These are phyloP conservation scores for Eucalyptus sp. DNA, from an alignment of 345 rosid species.

Conservation along the genomic window DNA sequence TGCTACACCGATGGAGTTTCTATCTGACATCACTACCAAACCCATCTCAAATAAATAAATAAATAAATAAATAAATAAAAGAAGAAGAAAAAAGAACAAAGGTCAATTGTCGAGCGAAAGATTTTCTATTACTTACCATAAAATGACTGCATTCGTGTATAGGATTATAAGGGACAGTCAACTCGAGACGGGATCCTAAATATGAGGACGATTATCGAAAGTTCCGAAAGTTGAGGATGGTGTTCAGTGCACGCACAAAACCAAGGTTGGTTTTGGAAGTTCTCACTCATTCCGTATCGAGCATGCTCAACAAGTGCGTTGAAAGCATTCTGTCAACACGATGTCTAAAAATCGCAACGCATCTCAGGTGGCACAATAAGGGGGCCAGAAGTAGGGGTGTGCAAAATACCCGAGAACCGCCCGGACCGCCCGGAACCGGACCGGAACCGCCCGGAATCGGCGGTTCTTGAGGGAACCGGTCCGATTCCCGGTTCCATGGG, in stretches of 20 bases:
- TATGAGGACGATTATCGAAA: no score
- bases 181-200: not conserved
- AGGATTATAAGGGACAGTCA: not conserved
- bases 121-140: not conserved
- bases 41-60: not conserved
- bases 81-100: no score
- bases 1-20: not conserved
- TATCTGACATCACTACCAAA: not conserved
- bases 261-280: not conserved
- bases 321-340: not conserved
- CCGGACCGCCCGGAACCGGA: no score
- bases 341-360: not conserved
- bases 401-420: no score
- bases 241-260: not conserved
- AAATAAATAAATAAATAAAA: no score
- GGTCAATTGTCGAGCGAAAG: not conserved
- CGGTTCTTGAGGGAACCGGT: no score
- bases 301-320: not conserved
- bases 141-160: not conserved
- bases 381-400: no score
- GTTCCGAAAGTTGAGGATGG: not conserved
- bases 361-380: no score
- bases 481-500: no score
- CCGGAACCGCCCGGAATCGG: no score
- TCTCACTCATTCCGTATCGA: not conserved